Conservation (phyloP, 1,139 yeast species). For the Hansenula lynferdii region DNA sequence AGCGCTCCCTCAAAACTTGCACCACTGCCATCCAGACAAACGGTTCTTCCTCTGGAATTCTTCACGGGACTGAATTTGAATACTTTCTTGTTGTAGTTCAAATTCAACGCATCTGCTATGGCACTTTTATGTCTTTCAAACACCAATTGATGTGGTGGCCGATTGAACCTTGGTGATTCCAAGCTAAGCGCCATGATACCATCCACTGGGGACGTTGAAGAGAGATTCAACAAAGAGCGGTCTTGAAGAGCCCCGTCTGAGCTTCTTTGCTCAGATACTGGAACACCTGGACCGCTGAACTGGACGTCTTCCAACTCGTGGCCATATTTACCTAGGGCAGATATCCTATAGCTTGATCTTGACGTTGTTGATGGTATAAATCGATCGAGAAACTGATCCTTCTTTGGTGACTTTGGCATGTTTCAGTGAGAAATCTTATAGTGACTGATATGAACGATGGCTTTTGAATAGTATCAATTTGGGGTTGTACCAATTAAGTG, state of each 20-base stretch:
- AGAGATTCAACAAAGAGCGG: conserved; percentile 14
- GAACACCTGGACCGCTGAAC: background rate
- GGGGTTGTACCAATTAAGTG: no score
- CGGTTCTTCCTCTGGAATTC: background rate
- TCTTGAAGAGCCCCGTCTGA: conserved; percentile 5
- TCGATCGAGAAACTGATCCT: conserved; percentile 23
- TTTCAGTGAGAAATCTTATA: background rate
- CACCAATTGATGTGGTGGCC: background rate
- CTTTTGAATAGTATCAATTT: no score
- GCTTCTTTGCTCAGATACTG: background rate
- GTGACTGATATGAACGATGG: no score
- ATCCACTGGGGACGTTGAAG: conserved; percentile 10
- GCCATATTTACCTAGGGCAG: no score
- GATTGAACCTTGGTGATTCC: conserved; percentile 7
- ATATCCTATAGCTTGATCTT: conserved; percentile 19
- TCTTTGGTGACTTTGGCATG: background rate
- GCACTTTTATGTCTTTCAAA: conserved; percentile 25
- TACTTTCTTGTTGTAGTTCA: conserved; percentile 30
- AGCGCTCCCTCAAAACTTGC: no score
- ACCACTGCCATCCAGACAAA: background rate
- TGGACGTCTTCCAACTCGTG: background rate
- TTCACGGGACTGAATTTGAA: conserved; percentile 28
- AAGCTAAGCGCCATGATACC: conserved; percentile 12
- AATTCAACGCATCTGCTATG: conserved; percentile 49
- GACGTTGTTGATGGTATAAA: conserved; percentile 29